These are phyloP conservation scores for Colletotrichum cordylinicola DNA, from an alignment of 2,329 filamentous ascomycete genomes.

Conservation along the genomic window DNA sequence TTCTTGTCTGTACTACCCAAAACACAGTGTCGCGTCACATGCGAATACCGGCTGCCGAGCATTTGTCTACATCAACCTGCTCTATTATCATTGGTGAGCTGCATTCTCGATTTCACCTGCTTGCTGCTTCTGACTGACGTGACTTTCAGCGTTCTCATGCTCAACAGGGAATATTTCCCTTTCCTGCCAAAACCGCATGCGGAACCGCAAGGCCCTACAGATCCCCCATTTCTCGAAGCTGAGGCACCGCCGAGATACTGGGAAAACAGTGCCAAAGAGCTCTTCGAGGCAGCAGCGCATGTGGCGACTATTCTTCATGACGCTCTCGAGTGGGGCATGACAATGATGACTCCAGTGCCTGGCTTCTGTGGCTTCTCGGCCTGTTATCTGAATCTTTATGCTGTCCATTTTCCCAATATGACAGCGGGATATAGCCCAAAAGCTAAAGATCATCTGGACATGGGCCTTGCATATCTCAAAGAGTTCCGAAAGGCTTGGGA, in stretches of 20 bases:
- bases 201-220: neutral
- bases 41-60: neutral
- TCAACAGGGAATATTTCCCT: neutral
- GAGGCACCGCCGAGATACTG: neutral
- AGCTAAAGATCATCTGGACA: neutral
- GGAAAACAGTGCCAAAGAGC: neutral
- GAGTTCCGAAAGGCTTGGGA: neutral
- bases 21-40: neutral
- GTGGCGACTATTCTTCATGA: neutral
- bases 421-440: neutral
- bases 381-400: neutral
- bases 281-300: neutral
- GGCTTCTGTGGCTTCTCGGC: neutral
- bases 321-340: neutral
- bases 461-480: neutral
- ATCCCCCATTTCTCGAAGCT: neutral
- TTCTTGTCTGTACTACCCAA: neutral
- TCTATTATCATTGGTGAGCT: neutral
- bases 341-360: neutral
- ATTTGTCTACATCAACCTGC: neutral
- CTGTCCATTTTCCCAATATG: neutral
- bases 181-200: neutral
- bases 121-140: neutral
- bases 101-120: fast-evolving
- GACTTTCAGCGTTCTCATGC: neutral